Evolutionary conservation across 345 rosid genomes (phyloP), one percentile per base, ranked within the genome.

Genomic region (Camelina sativa): DNA sequence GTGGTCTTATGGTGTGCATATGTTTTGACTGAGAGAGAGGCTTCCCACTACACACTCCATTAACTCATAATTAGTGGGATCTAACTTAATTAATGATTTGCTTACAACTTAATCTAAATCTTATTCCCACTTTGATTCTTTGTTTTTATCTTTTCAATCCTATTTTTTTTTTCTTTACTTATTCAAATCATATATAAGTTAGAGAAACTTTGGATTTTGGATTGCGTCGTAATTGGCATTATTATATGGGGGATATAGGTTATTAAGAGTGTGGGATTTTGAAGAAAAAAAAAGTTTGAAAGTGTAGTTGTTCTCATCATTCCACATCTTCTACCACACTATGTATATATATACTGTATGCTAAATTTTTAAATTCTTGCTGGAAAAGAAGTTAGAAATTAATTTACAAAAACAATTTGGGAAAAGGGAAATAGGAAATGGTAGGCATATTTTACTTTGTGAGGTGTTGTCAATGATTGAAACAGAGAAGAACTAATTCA

Each of bases 381-480:
- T 53, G 50, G 47, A 43, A 62, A 69, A 53, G 25, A 35, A 54
- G 34, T 32, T 65, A 13, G n/a, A 20, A 67, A 75, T 34, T 60
- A 59, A 40, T 40, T 50, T 16, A 23, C 10, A 4, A n/a, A 57
- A 11, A 7, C 7, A 25, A 32, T 11, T 0, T n/a, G 23, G 23
- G 8, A 47, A 74, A 56, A 47, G 12, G 1, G 20, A 7, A 19
- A 10, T 40, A 11, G 28, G 23, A 30, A 68, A 62, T 68, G 48
- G 48, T 43, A 43, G 7, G 47, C 47, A 34, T 34, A 7, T 34
- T 76, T 32, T 22, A 62, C 52, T 76, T 62, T 54, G 75, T 76
- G 71, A 69, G 65, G 65, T 76, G 75, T 76, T 6, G 8, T 76
- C 58, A 76, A 76, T 76, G 75, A 69, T 76, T 76, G 71, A 69